A percentile compares a stretch with the other conserved stretches of the same genome.
phyloP scores from a whole-genome alignment of 768 basidiomycete genomes.

The Rhodotorula taiwanensis region DNA sequence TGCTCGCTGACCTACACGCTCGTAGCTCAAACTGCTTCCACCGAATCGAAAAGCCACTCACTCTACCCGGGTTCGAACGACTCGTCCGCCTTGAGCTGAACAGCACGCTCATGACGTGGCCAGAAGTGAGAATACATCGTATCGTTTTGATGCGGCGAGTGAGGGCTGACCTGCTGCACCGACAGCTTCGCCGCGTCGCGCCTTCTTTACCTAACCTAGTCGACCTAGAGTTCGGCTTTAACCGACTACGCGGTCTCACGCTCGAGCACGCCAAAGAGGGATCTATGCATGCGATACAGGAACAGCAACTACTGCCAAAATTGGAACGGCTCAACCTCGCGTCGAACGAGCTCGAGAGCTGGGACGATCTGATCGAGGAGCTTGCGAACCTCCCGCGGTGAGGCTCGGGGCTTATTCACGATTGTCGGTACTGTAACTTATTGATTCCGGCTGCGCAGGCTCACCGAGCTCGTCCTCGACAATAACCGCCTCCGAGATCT shows the following conservation, averaged over 20 bases:
- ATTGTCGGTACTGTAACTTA: not conserved
- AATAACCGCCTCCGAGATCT: slow-evolving; percentile 53
- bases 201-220: slow-evolving; percentile 34
- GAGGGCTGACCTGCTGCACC: not conserved
- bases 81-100: slow-evolving; percentile 65
- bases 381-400: slow-evolving; percentile 28
- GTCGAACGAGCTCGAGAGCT: slow-evolving; percentile 57
- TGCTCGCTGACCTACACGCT: slow-evolving; percentile 4
- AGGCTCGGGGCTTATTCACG: too few relatives aligned
- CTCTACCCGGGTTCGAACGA: slow-evolving; percentile 32
- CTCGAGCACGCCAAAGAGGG: too few relatives aligned
- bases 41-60: slow-evolving; percentile 39
- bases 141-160: slow-evolving; percentile 55
- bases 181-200: slow-evolving; percentile 43
- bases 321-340: slow-evolving; percentile 63
- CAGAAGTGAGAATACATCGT: too few relatives aligned
- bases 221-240: slow-evolving; percentile 64
- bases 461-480: slow-evolving; percentile 61
- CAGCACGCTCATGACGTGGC: slow-evolving; percentile 66
- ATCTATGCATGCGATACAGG: too few relatives aligned
- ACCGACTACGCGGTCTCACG: slow-evolving; percentile 48
- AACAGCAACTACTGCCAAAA: too few relatives aligned
- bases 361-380: slow-evolving; percentile 45
- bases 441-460: slow-evolving; percentile 46
- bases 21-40: slow-evolving; percentile 63